Evolutionary conservation across 768 basidiomycete species (phyloP), one percentile per base, ranked within the genome.

Genomic region (Infundibulicybe gibba): DNA sequence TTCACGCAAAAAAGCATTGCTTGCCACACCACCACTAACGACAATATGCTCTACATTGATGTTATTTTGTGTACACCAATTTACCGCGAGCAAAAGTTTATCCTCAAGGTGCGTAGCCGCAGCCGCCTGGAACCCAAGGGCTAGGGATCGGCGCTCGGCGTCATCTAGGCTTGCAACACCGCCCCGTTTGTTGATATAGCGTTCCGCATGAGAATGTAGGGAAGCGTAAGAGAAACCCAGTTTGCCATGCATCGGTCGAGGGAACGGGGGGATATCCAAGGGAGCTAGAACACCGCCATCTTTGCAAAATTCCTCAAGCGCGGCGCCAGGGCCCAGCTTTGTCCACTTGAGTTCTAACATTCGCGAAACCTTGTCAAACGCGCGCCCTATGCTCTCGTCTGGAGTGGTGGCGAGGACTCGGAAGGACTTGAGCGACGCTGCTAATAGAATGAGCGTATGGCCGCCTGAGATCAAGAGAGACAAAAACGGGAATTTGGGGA

Each of bases 21-120:
- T 91, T 13, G 94, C 95, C 0, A 99, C 95, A 2, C 95, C 95
- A 0, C 95, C 95, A 49, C 91, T 92, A 13, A 89, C 82, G 1
- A 97, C 90, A 19, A 98, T 53, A 45, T 84, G 71, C 10, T 61
- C 63, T 3, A 90, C 65, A 6, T 55, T 44, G 1, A 82, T 61
- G n/a, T 67, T 74, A 17, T 71, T 55, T 8, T 57, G 48, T 43
- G 54, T 45, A 49, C 80, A 81, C 68, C 62, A 67, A 17, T 66
- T 56, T 33, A 83, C 51, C 1, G 71, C 85, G 16, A 87, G 65
- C 2, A 61, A 45, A 9, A 95, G 67, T 65, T 94, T 97, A 39
- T 81, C 78, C 55, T 82, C 83, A 0, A 97, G 70, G 43, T 94
- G 92, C 6, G 59, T 68, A 5, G 88, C 77, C 0, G 83, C 89